Evolutionary conservation across 176 grass and related monocot species (phyloP).

Genomic region (Ampelocalamus luodianensis): DNA sequence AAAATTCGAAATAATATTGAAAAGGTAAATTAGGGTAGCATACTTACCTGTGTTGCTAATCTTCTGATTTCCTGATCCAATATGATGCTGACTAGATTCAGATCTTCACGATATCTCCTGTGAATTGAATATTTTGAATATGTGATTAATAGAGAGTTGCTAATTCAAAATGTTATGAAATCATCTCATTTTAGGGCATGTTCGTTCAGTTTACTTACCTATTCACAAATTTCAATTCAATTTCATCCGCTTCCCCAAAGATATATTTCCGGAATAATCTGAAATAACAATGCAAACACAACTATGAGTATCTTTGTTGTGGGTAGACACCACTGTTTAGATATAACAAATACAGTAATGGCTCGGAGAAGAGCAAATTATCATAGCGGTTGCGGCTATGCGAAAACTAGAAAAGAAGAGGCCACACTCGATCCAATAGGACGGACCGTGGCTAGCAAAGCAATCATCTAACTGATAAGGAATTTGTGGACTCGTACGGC

Average conservation of each 20-base stretch:
- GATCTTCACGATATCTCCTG: slow-evolving; percentile 94
- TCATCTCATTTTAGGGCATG: slow-evolving; percentile 5
- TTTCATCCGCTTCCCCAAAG: slow-evolving; percentile 98
- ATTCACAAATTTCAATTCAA: slow-evolving; percentile 98
- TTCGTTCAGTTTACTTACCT: slow-evolving; percentile 53
- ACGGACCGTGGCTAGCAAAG: too few relatives aligned
- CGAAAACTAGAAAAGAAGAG: too few relatives aligned
- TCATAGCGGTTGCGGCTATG: too few relatives aligned
- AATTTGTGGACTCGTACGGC: too few relatives aligned
- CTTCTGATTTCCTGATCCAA: slow-evolving; percentile 98
- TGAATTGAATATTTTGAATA: slow-evolving; percentile 43
- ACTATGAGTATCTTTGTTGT: slow-evolving; percentile 1
- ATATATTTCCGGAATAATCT: slow-evolving; percentile 94
- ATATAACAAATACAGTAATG: not conserved
- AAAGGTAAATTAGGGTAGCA: not conserved
- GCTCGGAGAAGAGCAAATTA: too few relatives aligned
- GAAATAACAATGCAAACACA: slow-evolving; percentile 41
- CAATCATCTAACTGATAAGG: too few relatives aligned
- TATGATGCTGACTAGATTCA: slow-evolving; percentile 90
- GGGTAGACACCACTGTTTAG: slow-evolving; percentile 1
- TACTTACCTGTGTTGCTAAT: slow-evolving; percentile 84
- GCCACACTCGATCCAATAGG: too few relatives aligned
- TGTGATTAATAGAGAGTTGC: slow-evolving; percentile 1
- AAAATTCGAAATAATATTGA: not conserved
- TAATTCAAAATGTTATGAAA: not conserved